These are phyloP conservation scores for Gossypium anomalum DNA, from an alignment of 345 rosid genomes.

Conservation along the genomic window DNA sequence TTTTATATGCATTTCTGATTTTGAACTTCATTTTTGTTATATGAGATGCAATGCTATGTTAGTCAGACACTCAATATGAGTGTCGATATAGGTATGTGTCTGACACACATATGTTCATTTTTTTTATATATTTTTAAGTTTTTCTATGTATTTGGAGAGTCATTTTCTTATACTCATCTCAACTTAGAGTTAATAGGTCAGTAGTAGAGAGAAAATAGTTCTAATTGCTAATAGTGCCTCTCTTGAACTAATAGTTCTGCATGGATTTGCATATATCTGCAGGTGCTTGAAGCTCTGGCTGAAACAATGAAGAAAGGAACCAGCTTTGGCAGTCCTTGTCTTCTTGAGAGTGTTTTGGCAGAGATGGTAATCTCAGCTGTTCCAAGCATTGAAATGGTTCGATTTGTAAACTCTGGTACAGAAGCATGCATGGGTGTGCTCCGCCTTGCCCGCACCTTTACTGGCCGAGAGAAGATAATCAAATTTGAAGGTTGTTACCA, in stretches of 20 bases:
- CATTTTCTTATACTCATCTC: background rate
- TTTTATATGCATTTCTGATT: background rate
- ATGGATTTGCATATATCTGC: slow-evolving; percentile 18
- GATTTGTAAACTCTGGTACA: slow-evolving; percentile 86
- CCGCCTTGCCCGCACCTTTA: slow-evolving; percentile 83
- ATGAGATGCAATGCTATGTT: background rate
- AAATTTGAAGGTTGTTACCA: slow-evolving; percentile 98
- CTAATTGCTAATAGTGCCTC: background rate
- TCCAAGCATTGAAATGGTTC: slow-evolving; percentile 92
- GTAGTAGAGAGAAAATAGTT: background rate
- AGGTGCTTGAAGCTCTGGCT: slow-evolving; percentile 81
- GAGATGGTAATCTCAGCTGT: slow-evolving; percentile 92
- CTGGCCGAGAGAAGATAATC: slow-evolving; percentile 61
- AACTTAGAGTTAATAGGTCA: background rate
- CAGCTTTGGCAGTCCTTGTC: slow-evolving; percentile 98
- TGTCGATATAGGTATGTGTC: background rate
- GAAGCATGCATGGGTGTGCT: slow-evolving; percentile 98
- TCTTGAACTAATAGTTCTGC: background rate
- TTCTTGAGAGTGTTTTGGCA: slow-evolving; percentile 78
- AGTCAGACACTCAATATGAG: background rate
- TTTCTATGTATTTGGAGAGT: background rate
- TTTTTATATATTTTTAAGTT: background rate
- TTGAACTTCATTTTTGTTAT: background rate
- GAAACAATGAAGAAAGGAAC: slow-evolving; percentile 98
- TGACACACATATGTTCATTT: background rate